phyloP scores from a whole-genome alignment of 805 yeast species.

The Millerozyma acaciae region DNA sequence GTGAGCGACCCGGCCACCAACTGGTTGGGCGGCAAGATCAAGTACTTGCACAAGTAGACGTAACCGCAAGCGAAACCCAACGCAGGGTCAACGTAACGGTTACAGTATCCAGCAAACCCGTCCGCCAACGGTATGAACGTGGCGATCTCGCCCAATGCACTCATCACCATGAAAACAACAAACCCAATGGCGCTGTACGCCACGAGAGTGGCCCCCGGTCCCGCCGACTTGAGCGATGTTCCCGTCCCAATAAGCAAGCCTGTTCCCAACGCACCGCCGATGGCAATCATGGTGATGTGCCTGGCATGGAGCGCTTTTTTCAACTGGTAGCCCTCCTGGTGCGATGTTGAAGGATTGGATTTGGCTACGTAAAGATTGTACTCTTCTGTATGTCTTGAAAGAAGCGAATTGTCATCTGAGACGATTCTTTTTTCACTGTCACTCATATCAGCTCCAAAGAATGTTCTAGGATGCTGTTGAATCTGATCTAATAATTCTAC shows the following conservation, averaged over 20 bases:
- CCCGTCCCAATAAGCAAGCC: slow-evolving; percentile 79
- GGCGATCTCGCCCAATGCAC: slow-evolving; percentile 67
- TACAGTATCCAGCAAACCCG: slow-evolving; percentile 64
- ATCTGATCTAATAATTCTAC: no score
- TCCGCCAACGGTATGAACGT: slow-evolving; percentile 62
- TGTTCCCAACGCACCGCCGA: slow-evolving; percentile 83
- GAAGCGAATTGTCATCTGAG: slow-evolving; percentile 21
- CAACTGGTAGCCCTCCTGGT: slow-evolving; percentile 41
- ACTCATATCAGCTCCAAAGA: slow-evolving; percentile 1
- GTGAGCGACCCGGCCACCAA: slow-evolving; percentile 58
- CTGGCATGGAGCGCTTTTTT: slow-evolving; percentile 48
- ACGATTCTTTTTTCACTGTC: slow-evolving; percentile 1
- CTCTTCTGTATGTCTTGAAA: slow-evolving; percentile 44
- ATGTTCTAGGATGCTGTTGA: no score
- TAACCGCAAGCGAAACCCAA: slow-evolving; percentile 69
- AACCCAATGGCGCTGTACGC: slow-evolving; percentile 70
- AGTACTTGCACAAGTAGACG: slow-evolving; percentile 53
- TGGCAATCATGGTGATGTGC: slow-evolving; percentile 69
- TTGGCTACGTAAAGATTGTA: slow-evolving; percentile 44
- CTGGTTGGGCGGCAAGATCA: slow-evolving; percentile 59
- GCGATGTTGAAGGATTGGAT: slow-evolving; percentile 37
- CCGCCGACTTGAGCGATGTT: slow-evolving; percentile 62
- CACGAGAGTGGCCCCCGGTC: slow-evolving; percentile 62
- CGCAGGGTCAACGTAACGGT: slow-evolving; percentile 61
- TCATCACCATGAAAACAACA: slow-evolving; percentile 65